These are phyloP conservation scores for Phytophthora citricola DNA, from an alignment of 352 stramenopile species.

Conservation along the genomic window DNA sequence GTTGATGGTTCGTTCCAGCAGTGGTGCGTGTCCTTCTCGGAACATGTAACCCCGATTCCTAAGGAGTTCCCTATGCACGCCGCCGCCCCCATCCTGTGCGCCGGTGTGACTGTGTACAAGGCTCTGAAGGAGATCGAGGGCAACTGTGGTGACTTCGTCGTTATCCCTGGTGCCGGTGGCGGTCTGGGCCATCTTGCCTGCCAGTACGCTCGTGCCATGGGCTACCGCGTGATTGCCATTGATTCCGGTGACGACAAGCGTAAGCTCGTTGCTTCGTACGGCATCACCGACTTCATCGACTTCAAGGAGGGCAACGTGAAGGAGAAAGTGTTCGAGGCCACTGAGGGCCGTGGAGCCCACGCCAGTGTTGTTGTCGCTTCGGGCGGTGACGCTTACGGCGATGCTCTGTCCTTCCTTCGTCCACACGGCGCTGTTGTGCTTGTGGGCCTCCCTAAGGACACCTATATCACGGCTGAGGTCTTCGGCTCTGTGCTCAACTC, in stretches of 20 bases:
- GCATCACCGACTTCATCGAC: conserved; percentile 74
- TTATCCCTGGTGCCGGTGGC: conserved; percentile 66
- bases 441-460: conserved; percentile 70
- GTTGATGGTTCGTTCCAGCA: conserved; percentile 56
- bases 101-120: conserved; percentile 87
- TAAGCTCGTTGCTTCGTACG: conserved; percentile 62
- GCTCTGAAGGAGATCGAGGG: conserved; percentile 67
- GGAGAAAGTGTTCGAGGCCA: conserved; percentile 45
- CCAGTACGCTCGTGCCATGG: conserved; percentile 77
- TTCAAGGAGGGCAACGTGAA: conserved; percentile 59
- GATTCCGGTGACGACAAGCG: conserved; percentile 67
- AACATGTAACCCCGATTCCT: conserved; percentile 77
- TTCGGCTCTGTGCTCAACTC: conserved; percentile 50
- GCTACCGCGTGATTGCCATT: conserved; percentile 74
- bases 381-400: conserved; percentile 48
- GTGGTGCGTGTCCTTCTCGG: conserved; percentile 70
- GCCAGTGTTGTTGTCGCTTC: conserved; percentile 81
- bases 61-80: conserved; percentile 45
- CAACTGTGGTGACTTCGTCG: conserved; percentile 52
- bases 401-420: conserved; percentile 65
- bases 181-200: conserved; percentile 82
- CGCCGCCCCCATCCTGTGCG: conserved; percentile 81
- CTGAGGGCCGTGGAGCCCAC: conserved; percentile 54
- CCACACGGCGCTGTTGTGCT: conserved; percentile 67
- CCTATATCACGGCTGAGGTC: conserved; percentile 45